Evolutionary conservation across 768 basidiomycete genomes (phyloP), one percentile per base, ranked within the genome.

Genomic region (Crassisporium funariophilum): DNA sequence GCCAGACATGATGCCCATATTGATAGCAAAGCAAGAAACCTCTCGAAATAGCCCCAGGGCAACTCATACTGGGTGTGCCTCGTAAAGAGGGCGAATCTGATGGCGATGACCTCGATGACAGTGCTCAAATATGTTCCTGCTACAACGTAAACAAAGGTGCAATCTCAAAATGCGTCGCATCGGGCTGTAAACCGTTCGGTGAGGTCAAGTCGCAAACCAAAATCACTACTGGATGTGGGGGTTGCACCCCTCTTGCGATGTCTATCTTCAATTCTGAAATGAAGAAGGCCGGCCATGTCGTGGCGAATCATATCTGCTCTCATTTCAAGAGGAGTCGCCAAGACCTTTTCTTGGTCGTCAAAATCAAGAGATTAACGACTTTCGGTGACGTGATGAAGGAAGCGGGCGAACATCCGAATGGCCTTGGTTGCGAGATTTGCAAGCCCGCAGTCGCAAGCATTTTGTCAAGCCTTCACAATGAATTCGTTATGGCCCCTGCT

Each of bases 391-490:
- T 88, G 31, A 79, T 86, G 75, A 55, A 58, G 6, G 65, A 67
- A 5, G 69, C 65, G 2, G 84, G 84, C 15, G 65, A 70, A 16
- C 71, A 72, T 29, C 65, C 70, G 24, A 66, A 74, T 34, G 69
- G 80, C 0, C 53, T 83, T 5, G 88, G 88, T 2, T 90, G 88
- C 53, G 88, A 88, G 63, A 63, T 83, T 17, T 90, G 88, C 67
- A 86, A 83, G 55, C 88, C 87, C 4, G 78, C 76, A 5, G 71
- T 88, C 23, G 86, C 76, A 20, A 76, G 77, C 47, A 75, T 76
- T 29, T 57, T 77, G 20, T 70, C 75, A 1, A 73, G 74, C 52
- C 54, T 77, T 62, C 68, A 50, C 64, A 88, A 87, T 52, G 84
- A 86, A 53, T 77, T 79, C 52, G 66, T 90, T 43, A 74, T 88